Evolutionary conservation across 352 stramenopile genomes (phyloP).

Genomic region (Phytophthora boehmeriae): DNA sequence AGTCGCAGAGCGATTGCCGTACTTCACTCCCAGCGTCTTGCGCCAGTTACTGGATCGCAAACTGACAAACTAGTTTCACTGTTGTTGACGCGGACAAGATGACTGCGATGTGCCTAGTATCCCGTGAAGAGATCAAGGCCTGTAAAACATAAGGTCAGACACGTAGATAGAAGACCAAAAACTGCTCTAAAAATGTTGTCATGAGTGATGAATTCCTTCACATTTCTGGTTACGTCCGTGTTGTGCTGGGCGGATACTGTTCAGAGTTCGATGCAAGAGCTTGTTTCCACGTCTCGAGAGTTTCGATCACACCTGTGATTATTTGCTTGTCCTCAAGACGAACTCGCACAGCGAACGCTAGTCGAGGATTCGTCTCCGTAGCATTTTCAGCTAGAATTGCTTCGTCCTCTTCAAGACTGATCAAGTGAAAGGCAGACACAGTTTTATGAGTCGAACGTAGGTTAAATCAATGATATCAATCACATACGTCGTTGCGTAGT

Average conservation of each 20-base stretch:
- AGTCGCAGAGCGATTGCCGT: slow-evolving; percentile 52
- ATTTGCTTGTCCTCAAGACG: slow-evolving; percentile 62
- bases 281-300: slow-evolving; percentile 50
- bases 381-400: slow-evolving; percentile 31
- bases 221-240: slow-evolving; percentile 14
- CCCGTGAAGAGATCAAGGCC: not conserved
- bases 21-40: slow-evolving; percentile 79
- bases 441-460: not conserved
- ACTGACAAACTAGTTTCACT: slow-evolving; percentile 39
- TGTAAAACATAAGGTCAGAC: slow-evolving; percentile 14
- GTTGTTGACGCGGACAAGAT: slow-evolving; percentile 5
- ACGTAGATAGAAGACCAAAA: slow-evolving; percentile 7
- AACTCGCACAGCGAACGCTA: slow-evolving; percentile 47
- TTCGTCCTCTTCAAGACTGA: slow-evolving; percentile 56
- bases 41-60: slow-evolving; percentile 67
- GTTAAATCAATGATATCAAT: not conserved
- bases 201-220: slow-evolving; percentile 5
- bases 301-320: slow-evolving; percentile 36
- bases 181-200: slow-evolving; percentile 22
- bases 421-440: not conserved
- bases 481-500: slow-evolving; percentile 57
- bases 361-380: slow-evolving; percentile 23
- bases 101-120: too few species aligned
- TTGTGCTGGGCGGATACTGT: slow-evolving; percentile 43
- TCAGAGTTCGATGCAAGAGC: slow-evolving; percentile 26